Evolutionary conservation across 1,284 basidiomycete species (phyloP).

Genomic region (Leccinum ambiguum): DNA sequence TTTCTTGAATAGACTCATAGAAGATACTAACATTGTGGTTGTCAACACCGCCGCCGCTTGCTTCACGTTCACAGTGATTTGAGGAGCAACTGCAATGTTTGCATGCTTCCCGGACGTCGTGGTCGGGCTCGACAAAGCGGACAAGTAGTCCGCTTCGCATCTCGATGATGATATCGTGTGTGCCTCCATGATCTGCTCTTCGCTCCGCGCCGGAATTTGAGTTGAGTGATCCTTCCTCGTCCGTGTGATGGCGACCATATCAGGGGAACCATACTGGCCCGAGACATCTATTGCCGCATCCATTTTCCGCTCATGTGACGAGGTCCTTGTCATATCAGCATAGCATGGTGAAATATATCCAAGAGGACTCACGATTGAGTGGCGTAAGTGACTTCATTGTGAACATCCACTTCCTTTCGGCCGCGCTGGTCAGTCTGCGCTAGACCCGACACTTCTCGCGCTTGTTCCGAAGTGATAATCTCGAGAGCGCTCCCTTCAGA

Average conservation of each 20-base stretch:
- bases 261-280: not conserved
- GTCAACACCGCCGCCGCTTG: not conserved
- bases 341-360: not conserved
- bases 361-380: slow-evolving; percentile 10
- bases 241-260: not conserved
- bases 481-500: not conserved
- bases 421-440: not conserved
- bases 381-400: not conserved
- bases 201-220: not conserved
- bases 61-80: not conserved
- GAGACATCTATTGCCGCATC: not conserved
- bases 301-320: slow-evolving; percentile 1
- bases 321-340: slow-evolving; percentile 8
- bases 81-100: slow-evolving; percentile 1
- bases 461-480: not conserved
- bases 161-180: not conserved
- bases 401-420: not conserved
- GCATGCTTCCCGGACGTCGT: not conserved
- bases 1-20: not conserved
- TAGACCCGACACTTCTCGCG: not conserved
- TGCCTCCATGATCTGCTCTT: not conserved
- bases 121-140: not conserved
- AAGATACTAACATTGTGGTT: slow-evolving; percentile 6
- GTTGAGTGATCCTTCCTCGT: not conserved
- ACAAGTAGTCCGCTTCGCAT: not conserved